Evolutionary conservation across 805 yeast genomes (phyloP), one percentile per base, ranked within the genome.

Genomic region (Jamesozyma rosinii): DNA sequence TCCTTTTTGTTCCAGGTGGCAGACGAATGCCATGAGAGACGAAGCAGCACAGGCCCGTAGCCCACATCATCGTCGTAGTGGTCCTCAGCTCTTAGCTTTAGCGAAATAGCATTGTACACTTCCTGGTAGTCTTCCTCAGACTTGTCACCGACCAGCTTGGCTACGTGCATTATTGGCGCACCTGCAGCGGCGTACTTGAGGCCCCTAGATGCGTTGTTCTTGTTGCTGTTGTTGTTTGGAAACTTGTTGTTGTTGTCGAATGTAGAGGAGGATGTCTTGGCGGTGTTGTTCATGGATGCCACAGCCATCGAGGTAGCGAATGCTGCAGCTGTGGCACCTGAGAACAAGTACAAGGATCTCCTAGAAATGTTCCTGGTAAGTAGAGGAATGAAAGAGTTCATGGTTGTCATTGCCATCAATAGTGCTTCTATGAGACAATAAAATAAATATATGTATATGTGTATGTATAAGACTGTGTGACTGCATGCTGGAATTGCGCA

Each of bases 11-110:
- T 85, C 62, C 71, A 86, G 18, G 92, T 83, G 11, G 92, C 95
- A 44, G 85, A 75, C 30, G 81, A 75, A 59, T 86, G 95, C 95
- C 95, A 86, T 22, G 94, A 83, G 43, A 84, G 71, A 53, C 95
- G 76, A 24, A 86, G 76, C 35, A 86, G 66, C n/a, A 81, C 77
- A 11, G 95, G 95, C 0, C 89, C 90, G 48, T 78, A 71, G 2
- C 79, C 81, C 20, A 80, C 76, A 31, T 76, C 77, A 50, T 78
- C 81, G 52, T 81, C 88, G 57, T 74, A 79, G 37, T 67, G 72
- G 42, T 69, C 72, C 15, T 70, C 66, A 8, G 77, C 83, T 49
- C 71, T 68, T 19, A 83, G 58, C 59, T 71, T 73, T 35, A 57
- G 58, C 29, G 80, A 96, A 73, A 76, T 86, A 50, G 78, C 92